Percentiles rank a stretch among this genome's conserved stretches.
Conservation (phyloP, 192 early-diverging fungal genomes). For the Linnemannia schmuckeri region DNA sequence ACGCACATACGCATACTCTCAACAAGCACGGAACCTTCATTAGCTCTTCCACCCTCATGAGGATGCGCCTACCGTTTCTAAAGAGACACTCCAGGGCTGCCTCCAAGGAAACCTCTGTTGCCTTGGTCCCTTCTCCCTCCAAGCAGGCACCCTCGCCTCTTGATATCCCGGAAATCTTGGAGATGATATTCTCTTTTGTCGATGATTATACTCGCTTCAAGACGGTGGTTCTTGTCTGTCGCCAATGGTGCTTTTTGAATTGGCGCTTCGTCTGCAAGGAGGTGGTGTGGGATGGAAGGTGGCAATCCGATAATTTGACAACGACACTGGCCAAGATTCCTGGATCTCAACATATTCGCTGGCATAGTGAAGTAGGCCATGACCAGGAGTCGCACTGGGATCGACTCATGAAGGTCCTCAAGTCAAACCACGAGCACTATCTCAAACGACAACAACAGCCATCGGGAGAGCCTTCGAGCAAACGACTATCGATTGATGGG, state of each 20-base stretch:
- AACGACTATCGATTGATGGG: not conserved
- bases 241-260: not conserved
- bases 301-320: not conserved
- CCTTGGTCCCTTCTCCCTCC: not conserved
- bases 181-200: not conserved
- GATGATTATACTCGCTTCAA: not conserved
- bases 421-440: not conserved
- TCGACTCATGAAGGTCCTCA: not conserved
- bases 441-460: not conserved
- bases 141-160: not conserved
- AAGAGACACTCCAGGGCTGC: not conserved
- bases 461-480: not conserved
- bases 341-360: not conserved
- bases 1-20: too few relatives aligned
- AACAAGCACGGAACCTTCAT: not conserved
- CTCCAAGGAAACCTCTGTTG: not conserved
- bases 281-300: not conserved
- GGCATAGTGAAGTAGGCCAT: not conserved
- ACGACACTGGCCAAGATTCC: not conserved
- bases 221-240: not conserved
- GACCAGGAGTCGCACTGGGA: conserved; percentile 2
- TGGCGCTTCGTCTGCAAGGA: not conserved
- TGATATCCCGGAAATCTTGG: not conserved
- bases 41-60: not conserved
- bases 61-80: not conserved